Evolutionary conservation across 345 rosid species (phyloP).

Genomic region (Salix dunnii): DNA sequence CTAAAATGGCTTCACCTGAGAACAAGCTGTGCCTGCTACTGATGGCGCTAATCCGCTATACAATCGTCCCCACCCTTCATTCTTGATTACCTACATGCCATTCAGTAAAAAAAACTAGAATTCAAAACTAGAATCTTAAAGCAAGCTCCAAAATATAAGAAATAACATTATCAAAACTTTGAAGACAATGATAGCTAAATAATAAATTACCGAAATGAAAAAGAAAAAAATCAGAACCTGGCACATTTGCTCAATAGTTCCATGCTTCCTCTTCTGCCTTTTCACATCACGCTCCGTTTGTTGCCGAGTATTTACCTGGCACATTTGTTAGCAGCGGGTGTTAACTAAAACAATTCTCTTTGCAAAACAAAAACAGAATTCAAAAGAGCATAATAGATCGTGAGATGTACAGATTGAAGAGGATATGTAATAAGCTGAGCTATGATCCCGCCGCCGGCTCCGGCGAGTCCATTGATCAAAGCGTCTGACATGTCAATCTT

Average conservation of each 20-base stretch:
- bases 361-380: neutral
- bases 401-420: conserved; percentile 67
- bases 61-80: conserved; percentile 91
- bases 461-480: conserved; percentile 89
- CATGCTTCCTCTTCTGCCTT: conserved; percentile 68
- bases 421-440: conserved; percentile 95
- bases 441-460: conserved; percentile 96
- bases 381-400: neutral
- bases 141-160: neutral
- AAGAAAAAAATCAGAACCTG: conserved; percentile 47
- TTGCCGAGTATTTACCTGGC: conserved; percentile 88
- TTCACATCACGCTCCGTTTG: conserved; percentile 91
- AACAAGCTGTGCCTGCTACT: conserved; percentile 82
- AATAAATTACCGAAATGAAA: neutral
- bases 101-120: neutral
- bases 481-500: conserved; percentile 74
- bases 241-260: conserved; percentile 70
- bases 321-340: neutral
- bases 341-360: neutral
- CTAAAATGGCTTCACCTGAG: conserved; percentile 60
- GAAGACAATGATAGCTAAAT: neutral
- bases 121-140: neutral
- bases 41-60: conserved; percentile 89
- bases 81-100: conserved; percentile 11
- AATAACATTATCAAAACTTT: neutral